A percentile compares a stretch with the other conserved stretches of the same genome.
Evolutionary conservation across 768 basidiomycete species (phyloP).

Genomic region (Lentinula guzmanii): DNA sequence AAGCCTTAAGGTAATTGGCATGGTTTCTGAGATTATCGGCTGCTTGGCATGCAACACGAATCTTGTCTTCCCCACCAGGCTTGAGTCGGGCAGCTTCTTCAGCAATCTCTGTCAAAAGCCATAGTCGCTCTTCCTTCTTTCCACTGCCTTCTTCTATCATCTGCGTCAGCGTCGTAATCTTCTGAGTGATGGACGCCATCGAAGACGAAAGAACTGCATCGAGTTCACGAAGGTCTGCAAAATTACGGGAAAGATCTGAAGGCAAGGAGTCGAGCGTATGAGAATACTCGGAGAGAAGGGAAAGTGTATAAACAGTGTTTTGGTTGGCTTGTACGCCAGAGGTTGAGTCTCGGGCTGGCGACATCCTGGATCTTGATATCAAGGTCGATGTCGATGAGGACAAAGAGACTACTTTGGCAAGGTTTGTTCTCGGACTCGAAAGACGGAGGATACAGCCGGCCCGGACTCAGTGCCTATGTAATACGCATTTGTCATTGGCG

Average conservation of each 20-base stretch:
- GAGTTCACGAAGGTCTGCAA: constrained; percentile 95
- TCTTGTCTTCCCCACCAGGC: constrained; percentile 96
- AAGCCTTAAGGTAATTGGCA: constrained; percentile 50
- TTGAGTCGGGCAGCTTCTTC: constrained; percentile 90
- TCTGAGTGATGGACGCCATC: constrained; percentile 72
- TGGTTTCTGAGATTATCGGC: constrained; percentile 80
- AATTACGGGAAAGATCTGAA: constrained; percentile 87
- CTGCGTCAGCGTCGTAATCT: constrained; percentile 67
- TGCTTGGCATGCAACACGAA: constrained; percentile 87
- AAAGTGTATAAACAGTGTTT: constrained; percentile 51
- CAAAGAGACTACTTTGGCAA: no score
- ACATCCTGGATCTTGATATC: not conserved
- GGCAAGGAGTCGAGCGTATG: constrained; percentile 93
- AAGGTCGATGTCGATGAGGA: not conserved
- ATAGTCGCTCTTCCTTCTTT: constrained; percentile 69
- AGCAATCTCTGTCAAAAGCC: constrained; percentile 86
- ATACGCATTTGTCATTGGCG: not conserved
- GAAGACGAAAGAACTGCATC: constrained; percentile 95
- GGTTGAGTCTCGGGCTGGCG: not conserved
- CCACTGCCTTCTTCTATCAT: constrained; percentile 65
- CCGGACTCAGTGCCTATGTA: not conserved
- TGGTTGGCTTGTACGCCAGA: not conserved
- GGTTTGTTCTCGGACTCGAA: no score
- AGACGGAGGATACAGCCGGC: not conserved
- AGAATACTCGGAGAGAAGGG: constrained; percentile 76